Conservation (phyloP, 805 yeast genomes). For the Hanseniaspora hatyaiensis region DNA sequence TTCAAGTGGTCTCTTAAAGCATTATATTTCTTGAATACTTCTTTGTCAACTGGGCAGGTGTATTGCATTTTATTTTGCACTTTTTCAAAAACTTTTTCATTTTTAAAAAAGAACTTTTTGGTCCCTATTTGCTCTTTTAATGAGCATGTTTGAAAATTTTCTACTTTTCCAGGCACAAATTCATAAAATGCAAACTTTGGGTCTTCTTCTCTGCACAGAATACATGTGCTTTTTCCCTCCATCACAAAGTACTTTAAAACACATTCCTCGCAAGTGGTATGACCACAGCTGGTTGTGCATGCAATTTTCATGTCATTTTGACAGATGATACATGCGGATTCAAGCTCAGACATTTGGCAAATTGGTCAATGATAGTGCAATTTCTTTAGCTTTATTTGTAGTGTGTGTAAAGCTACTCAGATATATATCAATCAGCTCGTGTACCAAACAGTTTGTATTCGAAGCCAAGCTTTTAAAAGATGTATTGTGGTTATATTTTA, state of each 20-base stretch:
- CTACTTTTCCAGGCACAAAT: background rate
- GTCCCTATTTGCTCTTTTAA: background rate
- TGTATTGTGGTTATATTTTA: too few species aligned
- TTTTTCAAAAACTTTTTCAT: conserved; percentile 35
- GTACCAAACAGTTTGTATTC: too few species aligned
- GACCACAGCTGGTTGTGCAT: conserved; percentile 74
- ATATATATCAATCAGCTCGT: too few species aligned
- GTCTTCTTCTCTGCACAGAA: conserved; percentile 53
- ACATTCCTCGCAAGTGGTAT: conserved; percentile 72
- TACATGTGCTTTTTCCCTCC: conserved; percentile 60
- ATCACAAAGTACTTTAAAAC: conserved; percentile 72
- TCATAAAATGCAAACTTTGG: conserved; percentile 18
- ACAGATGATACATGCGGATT: conserved; percentile 62
- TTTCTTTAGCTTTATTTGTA: too few species aligned
- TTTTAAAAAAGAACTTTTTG: conserved; percentile 49
- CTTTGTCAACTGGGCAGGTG: conserved; percentile 43
- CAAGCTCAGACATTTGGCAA: background rate
- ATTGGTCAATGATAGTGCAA: too few species aligned
- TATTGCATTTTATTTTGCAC: conserved; percentile 44
- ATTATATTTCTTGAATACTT: conserved; percentile 39
- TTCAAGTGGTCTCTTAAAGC: conserved; percentile 55
- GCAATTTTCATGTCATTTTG: conserved; percentile 56
- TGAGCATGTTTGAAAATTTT: conserved; percentile 3
- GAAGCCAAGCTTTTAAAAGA: too few species aligned
- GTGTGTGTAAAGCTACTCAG: too few species aligned